phyloP scores from a whole-genome alignment of 1,284 basidiomycete genomes.

The Entoloma clypeatum region DNA sequence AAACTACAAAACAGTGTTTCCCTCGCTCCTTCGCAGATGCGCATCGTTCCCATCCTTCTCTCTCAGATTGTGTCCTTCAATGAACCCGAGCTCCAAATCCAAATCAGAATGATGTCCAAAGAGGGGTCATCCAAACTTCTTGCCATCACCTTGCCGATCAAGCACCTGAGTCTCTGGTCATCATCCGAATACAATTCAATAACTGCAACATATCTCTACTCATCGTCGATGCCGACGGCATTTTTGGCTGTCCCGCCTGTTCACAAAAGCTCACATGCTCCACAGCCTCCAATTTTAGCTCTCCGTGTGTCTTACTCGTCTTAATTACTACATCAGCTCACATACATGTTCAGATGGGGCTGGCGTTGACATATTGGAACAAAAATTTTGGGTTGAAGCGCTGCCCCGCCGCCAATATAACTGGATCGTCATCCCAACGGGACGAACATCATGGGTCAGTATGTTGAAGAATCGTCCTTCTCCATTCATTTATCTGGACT shows the following conservation, averaged over 20 bases:
- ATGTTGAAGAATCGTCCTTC: background rate
- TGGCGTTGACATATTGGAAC: slow-evolving; percentile 61
- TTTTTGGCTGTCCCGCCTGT: slow-evolving; percentile 58
- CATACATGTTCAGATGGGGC: slow-evolving; percentile 58
- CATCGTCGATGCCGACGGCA: slow-evolving; percentile 48
- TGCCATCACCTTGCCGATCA: slow-evolving; percentile 37
- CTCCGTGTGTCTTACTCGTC: slow-evolving; percentile 44
- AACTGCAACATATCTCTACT: slow-evolving; percentile 57
- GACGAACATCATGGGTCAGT: slow-evolving; percentile 70
- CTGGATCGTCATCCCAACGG: slow-evolving; percentile 73
- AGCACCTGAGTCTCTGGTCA: slow-evolving; percentile 41
- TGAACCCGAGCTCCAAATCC: slow-evolving; percentile 33
- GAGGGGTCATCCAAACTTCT: slow-evolving; percentile 22
- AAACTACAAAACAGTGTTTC: slow-evolving; percentile 34
- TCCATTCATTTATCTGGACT: background rate
- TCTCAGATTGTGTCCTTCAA: slow-evolving; percentile 35
- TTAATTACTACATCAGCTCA: background rate
- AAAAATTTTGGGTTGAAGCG: slow-evolving; percentile 56
- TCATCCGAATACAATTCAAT: slow-evolving; percentile 34
- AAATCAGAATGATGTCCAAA: slow-evolving; percentile 30
- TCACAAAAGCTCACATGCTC: slow-evolving; percentile 13
- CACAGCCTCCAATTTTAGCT: slow-evolving; percentile 58
- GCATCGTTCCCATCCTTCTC: slow-evolving; percentile 50
- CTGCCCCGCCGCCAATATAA: slow-evolving; percentile 52
- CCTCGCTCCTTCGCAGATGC: slow-evolving; percentile 59